Evolutionary conservation across 169 alveolate genomes (phyloP), one percentile per base, ranked within the genome.

Genomic region (Fabrea salina): DNA sequence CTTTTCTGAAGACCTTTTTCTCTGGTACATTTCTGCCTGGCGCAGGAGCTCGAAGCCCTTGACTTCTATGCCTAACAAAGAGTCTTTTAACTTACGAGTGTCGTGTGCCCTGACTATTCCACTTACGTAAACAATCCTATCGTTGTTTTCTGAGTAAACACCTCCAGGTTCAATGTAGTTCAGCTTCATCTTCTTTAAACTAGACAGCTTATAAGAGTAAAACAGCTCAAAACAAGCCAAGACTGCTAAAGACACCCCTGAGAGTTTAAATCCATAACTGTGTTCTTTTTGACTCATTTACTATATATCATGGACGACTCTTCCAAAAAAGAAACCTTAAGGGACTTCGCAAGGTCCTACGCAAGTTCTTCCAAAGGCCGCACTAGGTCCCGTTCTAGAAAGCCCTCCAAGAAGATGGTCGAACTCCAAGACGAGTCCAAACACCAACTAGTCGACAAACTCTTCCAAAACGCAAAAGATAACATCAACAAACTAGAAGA

Each of bases 401-500:
- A 33, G 13, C 11, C 13, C 50, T 11, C 41, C n/a, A 22, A 61
- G 25, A 22, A 16, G 5, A 47, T 61, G 22, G 16, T 11, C 11
- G 32, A 16, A 47, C 53, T n/a, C 11, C 11, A 33, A 33, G 25
- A 61, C 49, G 50, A 37, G 16, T 47, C 32, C 32, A 61, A 61
- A 35, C 41, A 16, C 25, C n/a, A 61, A 22, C 16, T 13, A 16
- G 74, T 61, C 4, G 74, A 61, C 11, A 33, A 33, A 35, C 74
- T 61, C 32, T 61, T 61, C 49, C 25, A 22, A 61, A 61, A 61
- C 39, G 74, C 74, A 11, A 25, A 35, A 30, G n/a, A 8, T 11
- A 61, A 61, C 74, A 61, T 61, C 43, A 27, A 19, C 0, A 61
- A 61, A 35, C 44, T 61, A 13, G 74, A 61, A 61, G 74, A 61